A percentile compares a stretch with the other conserved stretches of the same genome.
Conservation (phyloP, 129 eudicot species). For the Artemisia tridentata region DNA sequence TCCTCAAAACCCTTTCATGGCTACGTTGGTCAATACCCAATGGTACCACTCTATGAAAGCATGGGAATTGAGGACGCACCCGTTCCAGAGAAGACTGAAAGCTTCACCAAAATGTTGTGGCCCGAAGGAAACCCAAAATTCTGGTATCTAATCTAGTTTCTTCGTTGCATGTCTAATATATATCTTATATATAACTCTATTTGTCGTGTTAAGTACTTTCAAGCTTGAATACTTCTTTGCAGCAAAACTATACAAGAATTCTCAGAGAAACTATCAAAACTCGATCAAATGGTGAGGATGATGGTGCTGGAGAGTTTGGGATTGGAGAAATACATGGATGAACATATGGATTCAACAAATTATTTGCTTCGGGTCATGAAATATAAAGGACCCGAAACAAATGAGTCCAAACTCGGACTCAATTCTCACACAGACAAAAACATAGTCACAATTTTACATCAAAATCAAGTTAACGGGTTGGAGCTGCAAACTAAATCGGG, state of each 20-base stretch:
- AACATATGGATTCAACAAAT: slow-evolving; percentile 1
- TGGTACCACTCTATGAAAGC: not conserved
- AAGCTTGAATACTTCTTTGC: not conserved
- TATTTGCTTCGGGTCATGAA: not conserved
- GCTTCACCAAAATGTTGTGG: not conserved
- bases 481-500: not conserved
- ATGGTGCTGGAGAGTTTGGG: not conserved
- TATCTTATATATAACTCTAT: too few species aligned
- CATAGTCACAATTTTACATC: not conserved
- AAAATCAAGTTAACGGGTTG: not conserved
- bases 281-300: slow-evolving; percentile 6
- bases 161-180: too few species aligned
- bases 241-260: not conserved
- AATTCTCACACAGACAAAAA: not conserved
- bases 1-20: not conserved
- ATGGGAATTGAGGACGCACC: not conserved
- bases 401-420: not conserved
- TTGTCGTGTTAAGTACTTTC: too few species aligned
- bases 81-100: not conserved
- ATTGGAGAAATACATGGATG: not conserved
- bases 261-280: not conserved
- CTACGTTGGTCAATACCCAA: not conserved
- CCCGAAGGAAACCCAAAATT: not conserved
- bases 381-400: not conserved
- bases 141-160: not conserved